A percentile compares a stretch with the other conserved stretches of the same genome.
Conservation (phyloP, 2,329 filamentous ascomycete species). For the Stenocarpella maydis region DNA sequence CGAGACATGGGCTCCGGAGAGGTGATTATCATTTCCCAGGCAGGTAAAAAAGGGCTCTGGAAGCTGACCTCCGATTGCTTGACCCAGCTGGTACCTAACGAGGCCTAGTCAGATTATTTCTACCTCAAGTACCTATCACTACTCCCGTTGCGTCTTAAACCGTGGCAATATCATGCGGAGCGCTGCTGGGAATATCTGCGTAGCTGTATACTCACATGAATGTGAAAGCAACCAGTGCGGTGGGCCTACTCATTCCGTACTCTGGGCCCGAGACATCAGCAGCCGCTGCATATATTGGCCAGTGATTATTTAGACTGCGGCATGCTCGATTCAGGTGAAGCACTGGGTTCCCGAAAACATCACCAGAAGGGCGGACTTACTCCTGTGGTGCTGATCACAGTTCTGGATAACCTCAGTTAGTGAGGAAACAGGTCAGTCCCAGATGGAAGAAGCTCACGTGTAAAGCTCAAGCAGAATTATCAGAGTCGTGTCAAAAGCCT, state of each 20-base stretch:
- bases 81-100: slow-evolving; percentile 46
- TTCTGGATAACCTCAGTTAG: slow-evolving; percentile 16
- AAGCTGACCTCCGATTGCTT: slow-evolving; percentile 50
- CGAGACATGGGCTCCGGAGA: too few species aligned
- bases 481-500: slow-evolving; percentile 3
- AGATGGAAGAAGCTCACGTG: background rate
- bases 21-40: too few species aligned
- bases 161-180: background rate
- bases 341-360: background rate
- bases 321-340: background rate
- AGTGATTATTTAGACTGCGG: background rate
- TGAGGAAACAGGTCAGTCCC: too few species aligned
- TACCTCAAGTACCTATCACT: fast-evolving
- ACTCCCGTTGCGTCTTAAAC: background rate
- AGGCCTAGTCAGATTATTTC: background rate
- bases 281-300: slow-evolving; percentile 31
- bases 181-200: too few species aligned
- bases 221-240: slow-evolving; percentile 40
- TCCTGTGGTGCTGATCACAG: slow-evolving; percentile 37
- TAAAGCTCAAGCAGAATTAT: slow-evolving; percentile 26
- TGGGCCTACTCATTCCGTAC: slow-evolving; percentile 34
- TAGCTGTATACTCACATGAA: slow-evolving; percentile 37
- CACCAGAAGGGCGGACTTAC: slow-evolving; percentile 12
- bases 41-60: too few species aligned
- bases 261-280: slow-evolving; percentile 36